These are phyloP conservation scores for Paraglomus brasilianum DNA, from an alignment of 192 early-diverging fungal genomes.

Conservation along the genomic window DNA sequence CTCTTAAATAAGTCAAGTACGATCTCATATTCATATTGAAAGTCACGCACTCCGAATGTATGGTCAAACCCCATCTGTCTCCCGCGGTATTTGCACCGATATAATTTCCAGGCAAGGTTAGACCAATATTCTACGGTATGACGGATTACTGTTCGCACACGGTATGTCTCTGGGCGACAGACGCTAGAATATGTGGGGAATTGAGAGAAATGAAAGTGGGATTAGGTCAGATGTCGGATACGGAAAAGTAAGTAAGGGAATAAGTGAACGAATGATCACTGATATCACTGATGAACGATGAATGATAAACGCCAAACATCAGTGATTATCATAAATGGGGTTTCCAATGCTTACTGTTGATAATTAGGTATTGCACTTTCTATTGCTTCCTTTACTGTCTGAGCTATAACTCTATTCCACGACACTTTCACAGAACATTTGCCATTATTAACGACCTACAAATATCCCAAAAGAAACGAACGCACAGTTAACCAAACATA, in stretches of 20 bases:
- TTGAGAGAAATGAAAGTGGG: too few species aligned
- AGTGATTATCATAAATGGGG: background rate
- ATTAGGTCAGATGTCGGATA: too few species aligned
- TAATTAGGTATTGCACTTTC: background rate
- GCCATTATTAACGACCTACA: background rate
- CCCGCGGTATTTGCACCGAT: background rate
- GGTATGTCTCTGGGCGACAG: background rate
- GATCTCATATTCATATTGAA: background rate
- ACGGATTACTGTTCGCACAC: background rate
- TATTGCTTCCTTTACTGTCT: background rate
- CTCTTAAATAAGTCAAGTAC: background rate
- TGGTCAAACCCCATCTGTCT: background rate
- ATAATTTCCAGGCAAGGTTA: background rate
- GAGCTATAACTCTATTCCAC: constrained; percentile 2
- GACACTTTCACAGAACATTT: background rate
- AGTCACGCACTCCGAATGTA: background rate
- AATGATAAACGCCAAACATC: background rate
- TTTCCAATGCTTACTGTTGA: background rate
- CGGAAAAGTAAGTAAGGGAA: background rate
- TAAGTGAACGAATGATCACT: background rate
- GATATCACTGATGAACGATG: background rate
- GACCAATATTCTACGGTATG: background rate
- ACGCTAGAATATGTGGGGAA: too few species aligned
- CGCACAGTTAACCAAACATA: background rate
- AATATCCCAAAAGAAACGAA: background rate